Base-by-base conservation (phyloP, 108 stramenopile species). In the Cyclotella sp. region DNA sequence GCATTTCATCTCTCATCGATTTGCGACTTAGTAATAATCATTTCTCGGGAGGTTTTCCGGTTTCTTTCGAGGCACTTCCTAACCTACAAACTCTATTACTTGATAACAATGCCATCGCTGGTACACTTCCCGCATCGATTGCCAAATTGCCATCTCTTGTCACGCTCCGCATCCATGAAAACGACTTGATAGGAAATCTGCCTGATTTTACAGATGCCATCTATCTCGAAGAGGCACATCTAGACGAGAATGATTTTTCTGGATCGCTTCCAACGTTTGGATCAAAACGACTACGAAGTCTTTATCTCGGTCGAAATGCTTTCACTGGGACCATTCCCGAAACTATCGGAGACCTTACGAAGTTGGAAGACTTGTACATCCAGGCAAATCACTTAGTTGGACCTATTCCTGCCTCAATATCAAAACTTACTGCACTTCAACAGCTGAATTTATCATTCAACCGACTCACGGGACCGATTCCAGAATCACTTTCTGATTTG, bases 291-390 rank as follows among this genome's bases (percentile, higher is more conserved):
- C 46, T 89, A 39, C 63, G 67, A 39, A 61, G 57, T 13, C 70
- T 90, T 29, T 77, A 74, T 59, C 72, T 88, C 5, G 76, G 70
- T 51, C 46, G 78, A 51, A 90, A 90, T 66, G 46, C 75, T 10
- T 54, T 87, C 21, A 78, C 69, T 52, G 89, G 89, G 7, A 72
- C 70, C 29, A 76, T 89, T 13, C 87, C 87, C n/a, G 43, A 64
- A 24, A 79, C 73, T 47, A 54, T 87, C 15, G 85, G 81, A 16
- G 39, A 51, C 24, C 63, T 75, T 9, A 28, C 55, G n/a, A 73
- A 83, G 68, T 62, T 86, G 24, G 65, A 83, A 68, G 64, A 57
- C 3, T 53, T 85, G 42, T 68, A 54, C 79, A 55, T 78, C 27
- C 77, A 68, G 28, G 62, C 57, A 19, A 85, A 85, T 64, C 53